phyloP scores from a whole-genome alignment of 345 rosid genomes.

The Lepidium africanum region DNA sequence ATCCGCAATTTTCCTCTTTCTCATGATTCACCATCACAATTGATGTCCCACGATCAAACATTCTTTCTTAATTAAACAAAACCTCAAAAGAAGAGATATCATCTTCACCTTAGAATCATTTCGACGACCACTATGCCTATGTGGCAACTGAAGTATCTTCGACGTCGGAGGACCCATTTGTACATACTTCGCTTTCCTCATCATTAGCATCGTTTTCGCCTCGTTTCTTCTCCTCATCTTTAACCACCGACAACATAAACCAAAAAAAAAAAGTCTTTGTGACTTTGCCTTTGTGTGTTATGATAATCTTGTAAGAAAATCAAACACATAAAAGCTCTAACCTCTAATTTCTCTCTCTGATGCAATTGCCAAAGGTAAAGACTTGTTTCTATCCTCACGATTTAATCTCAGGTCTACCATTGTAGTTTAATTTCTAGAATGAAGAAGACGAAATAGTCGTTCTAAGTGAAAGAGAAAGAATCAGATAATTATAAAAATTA shows the following conservation, averaged over 20 bases:
- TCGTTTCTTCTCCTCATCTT: conserved; percentile 21
- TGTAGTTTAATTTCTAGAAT: too few species aligned
- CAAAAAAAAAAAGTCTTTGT: neutral
- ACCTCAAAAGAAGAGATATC: conserved; percentile 31
- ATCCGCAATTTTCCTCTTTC: conserved; percentile 32
- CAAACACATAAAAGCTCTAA: too few species aligned
- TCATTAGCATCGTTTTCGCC: neutral
- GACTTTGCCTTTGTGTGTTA: neutral
- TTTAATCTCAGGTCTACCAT: too few species aligned
- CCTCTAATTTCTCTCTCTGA: too few species aligned
- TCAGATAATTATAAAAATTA: too few species aligned
- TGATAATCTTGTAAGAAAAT: neutral
- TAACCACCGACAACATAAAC: neutral
- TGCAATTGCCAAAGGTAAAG: too few species aligned
- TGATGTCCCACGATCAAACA: conserved; percentile 39
- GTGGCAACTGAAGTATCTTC: conserved; percentile 77
- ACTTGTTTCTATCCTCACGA: too few species aligned
- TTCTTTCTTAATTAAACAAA: conserved; percentile 72
- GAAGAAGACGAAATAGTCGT: too few species aligned
- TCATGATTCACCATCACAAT: conserved; percentile 27
- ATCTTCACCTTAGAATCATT: conserved; percentile 28
- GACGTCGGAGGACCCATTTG: conserved; percentile 51
- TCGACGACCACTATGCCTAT: conserved; percentile 44
- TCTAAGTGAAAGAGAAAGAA: too few species aligned
- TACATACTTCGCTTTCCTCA: conserved; percentile 58